These are phyloP conservation scores for Colletotrichum neosansevieriae DNA, from an alignment of 2,329 filamentous ascomycete species.

Conservation along the genomic window DNA sequence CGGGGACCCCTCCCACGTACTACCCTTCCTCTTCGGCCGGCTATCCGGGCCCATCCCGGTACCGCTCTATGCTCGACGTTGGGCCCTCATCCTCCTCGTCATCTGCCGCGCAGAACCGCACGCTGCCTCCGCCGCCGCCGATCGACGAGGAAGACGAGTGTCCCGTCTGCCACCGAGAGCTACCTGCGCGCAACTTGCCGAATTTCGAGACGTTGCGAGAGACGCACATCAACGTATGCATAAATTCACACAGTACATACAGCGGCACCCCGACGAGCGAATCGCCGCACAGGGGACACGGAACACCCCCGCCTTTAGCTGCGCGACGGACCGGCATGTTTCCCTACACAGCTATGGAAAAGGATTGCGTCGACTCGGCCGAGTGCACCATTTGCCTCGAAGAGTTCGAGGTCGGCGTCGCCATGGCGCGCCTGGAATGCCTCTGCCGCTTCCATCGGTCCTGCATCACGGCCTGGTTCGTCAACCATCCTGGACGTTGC, in stretches of 20 bases:
- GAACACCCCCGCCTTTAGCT: slow-evolving; percentile 48
- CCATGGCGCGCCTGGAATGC: slow-evolving; percentile 76
- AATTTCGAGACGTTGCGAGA: slow-evolving; percentile 68
- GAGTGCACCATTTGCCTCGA: slow-evolving; percentile 78
- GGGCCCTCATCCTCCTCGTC: slow-evolving; percentile 51
- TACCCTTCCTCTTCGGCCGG: slow-evolving; percentile 46
- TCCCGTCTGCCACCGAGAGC: slow-evolving; percentile 79
- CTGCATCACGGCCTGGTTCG: slow-evolving; percentile 74
- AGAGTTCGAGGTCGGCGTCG: slow-evolving; percentile 71
- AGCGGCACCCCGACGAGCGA: slow-evolving; percentile 49
- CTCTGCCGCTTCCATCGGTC: slow-evolving; percentile 72
- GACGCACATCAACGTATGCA: slow-evolving; percentile 69
- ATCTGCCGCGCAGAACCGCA: slow-evolving; percentile 53
- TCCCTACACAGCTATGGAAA: slow-evolving; percentile 73
- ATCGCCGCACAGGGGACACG: slow-evolving; percentile 30
- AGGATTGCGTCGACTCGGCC: slow-evolving; percentile 75
- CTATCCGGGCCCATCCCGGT: slow-evolving; percentile 41
- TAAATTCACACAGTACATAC: slow-evolving; percentile 66
- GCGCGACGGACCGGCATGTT: slow-evolving; percentile 71
- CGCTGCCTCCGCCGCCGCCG: slow-evolving; percentile 58
- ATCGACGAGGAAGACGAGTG: slow-evolving; percentile 82
- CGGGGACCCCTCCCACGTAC: slow-evolving; percentile 53
- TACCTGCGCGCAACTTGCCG: slow-evolving; percentile 68
- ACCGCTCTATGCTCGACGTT: slow-evolving; percentile 50
- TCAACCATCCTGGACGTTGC: slow-evolving; percentile 71